A percentile compares a stretch with the other conserved stretches of the same genome.
phyloP scores from a whole-genome alignment of 129 eudicot species.

The Silybum marianum region DNA sequence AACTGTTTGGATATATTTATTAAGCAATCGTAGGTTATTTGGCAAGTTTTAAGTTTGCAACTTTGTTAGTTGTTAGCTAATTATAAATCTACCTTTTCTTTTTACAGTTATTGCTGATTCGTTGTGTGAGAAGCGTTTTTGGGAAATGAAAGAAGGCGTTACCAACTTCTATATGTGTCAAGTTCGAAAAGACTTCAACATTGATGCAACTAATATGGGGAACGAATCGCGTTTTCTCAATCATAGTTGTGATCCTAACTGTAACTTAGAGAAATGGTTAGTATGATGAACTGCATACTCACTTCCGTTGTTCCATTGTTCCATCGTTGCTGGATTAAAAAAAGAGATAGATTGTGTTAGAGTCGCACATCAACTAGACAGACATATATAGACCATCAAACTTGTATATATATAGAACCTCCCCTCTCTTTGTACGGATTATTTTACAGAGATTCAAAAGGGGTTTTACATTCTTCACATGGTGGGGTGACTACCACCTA shows the following conservation, averaged over 20 bases:
- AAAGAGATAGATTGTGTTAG: neutral
- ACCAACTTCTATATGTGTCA: slow-evolving; percentile 68
- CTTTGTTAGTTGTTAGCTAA: neutral
- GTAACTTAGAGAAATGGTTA: slow-evolving; percentile 80
- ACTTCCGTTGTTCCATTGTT: neutral
- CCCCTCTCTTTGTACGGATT: too few relatives aligned
- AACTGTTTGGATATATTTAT: neutral
- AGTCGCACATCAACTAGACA: neutral
- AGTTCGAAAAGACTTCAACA: slow-evolving; percentile 66
- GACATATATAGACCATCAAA: neutral
- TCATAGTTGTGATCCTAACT: slow-evolving; percentile 89
- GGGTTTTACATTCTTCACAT: neutral
- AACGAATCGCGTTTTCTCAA: slow-evolving; percentile 76
- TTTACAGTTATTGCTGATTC: slow-evolving; percentile 68
- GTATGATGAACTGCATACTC: slow-evolving; percentile 21
- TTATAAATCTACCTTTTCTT: neutral
- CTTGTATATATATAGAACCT: neutral
- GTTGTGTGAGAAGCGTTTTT: slow-evolving; percentile 26
- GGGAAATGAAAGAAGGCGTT: slow-evolving; percentile 72
- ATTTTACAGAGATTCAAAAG: too few relatives aligned
- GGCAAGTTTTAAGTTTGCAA: neutral
- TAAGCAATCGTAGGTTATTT: neutral
- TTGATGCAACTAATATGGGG: slow-evolving; percentile 85
- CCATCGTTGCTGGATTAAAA: neutral
- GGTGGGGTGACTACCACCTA: neutral